Conservation (phyloP, 176 grass and related monocot genomes). For the Hyparrhenia diplandra region DNA sequence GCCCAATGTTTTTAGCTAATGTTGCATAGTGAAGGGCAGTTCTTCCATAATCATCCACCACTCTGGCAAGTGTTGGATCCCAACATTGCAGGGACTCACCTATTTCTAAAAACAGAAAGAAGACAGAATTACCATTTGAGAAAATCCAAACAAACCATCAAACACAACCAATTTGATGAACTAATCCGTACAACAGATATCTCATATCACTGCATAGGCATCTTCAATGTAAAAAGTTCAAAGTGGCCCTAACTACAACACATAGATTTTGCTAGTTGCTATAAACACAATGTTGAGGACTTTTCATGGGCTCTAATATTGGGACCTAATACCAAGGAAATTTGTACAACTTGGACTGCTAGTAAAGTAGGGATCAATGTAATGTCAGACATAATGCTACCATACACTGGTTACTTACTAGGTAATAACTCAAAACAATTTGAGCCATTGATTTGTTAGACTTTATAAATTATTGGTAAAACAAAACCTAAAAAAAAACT, state of each 20-base stretch:
- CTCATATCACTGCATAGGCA: not conserved
- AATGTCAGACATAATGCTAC: too few relatives aligned
- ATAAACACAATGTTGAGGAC: not conserved
- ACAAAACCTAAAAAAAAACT: too few relatives aligned
- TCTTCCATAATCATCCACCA: constrained; percentile 9
- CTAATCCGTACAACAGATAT: not conserved
- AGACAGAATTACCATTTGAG: not conserved
- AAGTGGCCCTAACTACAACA: not conserved
- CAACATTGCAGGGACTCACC: not conserved
- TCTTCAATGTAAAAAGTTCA: not conserved
- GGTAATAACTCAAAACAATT: too few relatives aligned
- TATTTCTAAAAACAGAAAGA: constrained; percentile 21
- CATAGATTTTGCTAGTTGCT: not conserved
- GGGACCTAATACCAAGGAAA: not conserved
- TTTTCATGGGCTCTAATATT: not conserved
- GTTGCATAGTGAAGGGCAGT: constrained; percentile 50
- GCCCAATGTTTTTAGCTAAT: not conserved
- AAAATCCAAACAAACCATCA: not conserved
- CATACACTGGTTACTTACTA: too few relatives aligned
- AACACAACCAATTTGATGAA: not conserved
- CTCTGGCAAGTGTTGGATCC: not conserved
- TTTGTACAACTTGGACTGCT: too few relatives aligned
- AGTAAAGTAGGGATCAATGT: too few relatives aligned
- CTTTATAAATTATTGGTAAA: too few relatives aligned
- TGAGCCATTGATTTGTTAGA: too few relatives aligned